These are phyloP conservation scores for Pseudogymnoascus sp. DNA, from an alignment of 2,329 filamentous ascomycete genomes.

Conservation along the genomic window DNA sequence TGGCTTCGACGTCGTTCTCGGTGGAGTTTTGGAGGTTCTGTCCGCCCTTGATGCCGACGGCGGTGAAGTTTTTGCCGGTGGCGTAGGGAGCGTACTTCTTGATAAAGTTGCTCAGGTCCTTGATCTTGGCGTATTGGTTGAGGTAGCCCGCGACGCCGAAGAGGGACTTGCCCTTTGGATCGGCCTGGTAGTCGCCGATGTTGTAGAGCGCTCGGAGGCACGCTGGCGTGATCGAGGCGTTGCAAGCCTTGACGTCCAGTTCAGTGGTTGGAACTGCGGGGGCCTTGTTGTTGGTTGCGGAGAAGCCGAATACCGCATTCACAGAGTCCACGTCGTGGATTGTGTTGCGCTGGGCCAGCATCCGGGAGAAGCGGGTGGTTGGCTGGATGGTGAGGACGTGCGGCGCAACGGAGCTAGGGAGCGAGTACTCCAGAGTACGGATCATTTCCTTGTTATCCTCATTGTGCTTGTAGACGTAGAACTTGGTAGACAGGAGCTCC, in stretches of 20 bases:
- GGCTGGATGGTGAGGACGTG: conserved; percentile 34
- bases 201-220: conserved; percentile 29
- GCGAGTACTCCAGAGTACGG: conserved; percentile 31
- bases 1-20: conserved; percentile 38
- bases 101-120: conserved; percentile 36
- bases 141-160: conserved; percentile 50
- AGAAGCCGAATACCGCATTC: conserved; percentile 8
- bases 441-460: conserved; percentile 21
- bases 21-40: conserved; percentile 39
- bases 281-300: not conserved
- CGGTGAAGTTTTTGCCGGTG: conserved; percentile 33
- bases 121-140: conserved; percentile 21
- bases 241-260: conserved; percentile 21
- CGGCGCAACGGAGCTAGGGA: conserved; percentile 28
- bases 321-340: not conserved
- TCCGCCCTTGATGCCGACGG: conserved; percentile 29
- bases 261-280: conserved; percentile 7
- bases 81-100: conserved; percentile 37
- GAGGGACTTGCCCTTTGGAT: conserved; percentile 49
- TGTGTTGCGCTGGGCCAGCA: not conserved
- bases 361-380: conserved; percentile 31
- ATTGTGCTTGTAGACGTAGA: conserved; percentile 22
- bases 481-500: conserved; percentile 22
- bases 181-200: conserved; percentile 37
- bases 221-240: conserved; percentile 25